Evolutionary conservation across 768 basidiomycete species (phyloP).

Genomic region (Lentinus tigrinus): DNA sequence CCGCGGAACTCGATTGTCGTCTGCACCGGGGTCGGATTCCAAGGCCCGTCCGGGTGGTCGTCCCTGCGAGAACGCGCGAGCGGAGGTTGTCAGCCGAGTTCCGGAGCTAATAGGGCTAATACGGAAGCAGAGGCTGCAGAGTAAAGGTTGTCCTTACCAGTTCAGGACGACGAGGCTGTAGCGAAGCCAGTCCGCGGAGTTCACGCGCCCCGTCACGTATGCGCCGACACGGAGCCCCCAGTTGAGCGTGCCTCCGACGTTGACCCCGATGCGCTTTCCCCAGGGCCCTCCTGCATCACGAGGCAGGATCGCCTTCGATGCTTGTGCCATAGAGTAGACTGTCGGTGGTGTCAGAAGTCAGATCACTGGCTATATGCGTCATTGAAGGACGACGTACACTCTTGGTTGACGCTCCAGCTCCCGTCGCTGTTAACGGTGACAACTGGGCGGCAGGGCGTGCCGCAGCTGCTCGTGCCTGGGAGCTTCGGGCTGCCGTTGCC

Average conservation of each 20-base stretch:
- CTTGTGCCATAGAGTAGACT: conserved; percentile 76
- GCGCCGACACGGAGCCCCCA: conserved; percentile 67
- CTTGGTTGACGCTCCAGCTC: conserved; percentile 66
- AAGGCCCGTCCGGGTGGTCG: conserved; percentile 47
- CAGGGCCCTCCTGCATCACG: conserved; percentile 67
- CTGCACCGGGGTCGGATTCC: conserved; percentile 53
- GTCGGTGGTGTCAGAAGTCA: background rate
- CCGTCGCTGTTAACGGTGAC: conserved; percentile 66
- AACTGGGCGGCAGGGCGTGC: conserved; percentile 63
- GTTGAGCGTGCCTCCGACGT: conserved; percentile 52
- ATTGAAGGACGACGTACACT: conserved; percentile 45
- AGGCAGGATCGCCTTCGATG: conserved; percentile 70
- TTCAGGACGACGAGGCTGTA: conserved; percentile 77
- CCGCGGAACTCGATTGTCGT: conserved; percentile 67
- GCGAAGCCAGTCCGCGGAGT: conserved; percentile 54
- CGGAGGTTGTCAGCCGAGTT: background rate
- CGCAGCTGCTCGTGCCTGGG: conserved; percentile 64
- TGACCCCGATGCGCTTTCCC: conserved; percentile 65
- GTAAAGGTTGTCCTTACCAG: conserved; percentile 33
- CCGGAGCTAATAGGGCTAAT: background rate
- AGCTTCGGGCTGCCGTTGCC: conserved; percentile 61
- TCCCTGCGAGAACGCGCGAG: conserved; percentile 32
- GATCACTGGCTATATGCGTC: background rate
- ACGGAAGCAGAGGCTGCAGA: background rate
- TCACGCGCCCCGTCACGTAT: conserved; percentile 57